A percentile compares a stretch with the other conserved stretches of the same genome.
phyloP scores from a whole-genome alignment of 352 stramenopile species.

The Phytopythium helicoides region DNA sequence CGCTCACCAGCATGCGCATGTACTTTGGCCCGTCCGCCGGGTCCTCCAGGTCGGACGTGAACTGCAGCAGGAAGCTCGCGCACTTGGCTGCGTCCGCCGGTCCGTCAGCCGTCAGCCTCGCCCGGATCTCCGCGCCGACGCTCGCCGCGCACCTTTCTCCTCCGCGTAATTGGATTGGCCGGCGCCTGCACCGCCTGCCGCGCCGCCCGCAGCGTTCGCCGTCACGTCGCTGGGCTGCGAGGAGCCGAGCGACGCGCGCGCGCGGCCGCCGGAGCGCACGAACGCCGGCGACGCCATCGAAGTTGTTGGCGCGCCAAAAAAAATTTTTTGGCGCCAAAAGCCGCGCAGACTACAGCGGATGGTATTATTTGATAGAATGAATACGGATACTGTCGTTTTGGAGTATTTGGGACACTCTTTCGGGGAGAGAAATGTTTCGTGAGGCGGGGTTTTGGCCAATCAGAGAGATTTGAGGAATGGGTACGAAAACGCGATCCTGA shows the following conservation, averaged over 20 bases:
- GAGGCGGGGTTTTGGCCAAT: no score
- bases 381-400: no score
- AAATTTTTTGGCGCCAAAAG: not conserved
- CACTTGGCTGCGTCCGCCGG: constrained; percentile 83
- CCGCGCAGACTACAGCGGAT: no score
- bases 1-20: constrained; percentile 66
- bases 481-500: no score
- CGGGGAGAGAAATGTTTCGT: no score
- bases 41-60: constrained; percentile 76
- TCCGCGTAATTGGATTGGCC: constrained; percentile 41
- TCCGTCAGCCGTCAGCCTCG: no score
- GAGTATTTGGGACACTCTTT: no score
- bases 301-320: no score
- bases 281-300: constrained; percentile 9
- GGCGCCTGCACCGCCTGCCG: not conserved
- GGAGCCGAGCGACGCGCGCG: constrained; percentile 1
- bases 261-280: constrained; percentile 2
- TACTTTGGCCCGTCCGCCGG: constrained; percentile 68
- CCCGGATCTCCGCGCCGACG: no score
- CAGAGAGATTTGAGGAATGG: no score
- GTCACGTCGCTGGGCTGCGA: constrained; percentile 7
- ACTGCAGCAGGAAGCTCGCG: constrained; percentile 66
- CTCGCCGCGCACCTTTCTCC: constrained; percentile 44
- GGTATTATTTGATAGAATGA: no score
- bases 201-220: constrained; percentile 1